Percentiles rank a stretch among this genome's conserved stretches.
Evolutionary conservation across 345 rosid genomes (phyloP).

Genomic region (Crucihimalaya himalaica): DNA sequence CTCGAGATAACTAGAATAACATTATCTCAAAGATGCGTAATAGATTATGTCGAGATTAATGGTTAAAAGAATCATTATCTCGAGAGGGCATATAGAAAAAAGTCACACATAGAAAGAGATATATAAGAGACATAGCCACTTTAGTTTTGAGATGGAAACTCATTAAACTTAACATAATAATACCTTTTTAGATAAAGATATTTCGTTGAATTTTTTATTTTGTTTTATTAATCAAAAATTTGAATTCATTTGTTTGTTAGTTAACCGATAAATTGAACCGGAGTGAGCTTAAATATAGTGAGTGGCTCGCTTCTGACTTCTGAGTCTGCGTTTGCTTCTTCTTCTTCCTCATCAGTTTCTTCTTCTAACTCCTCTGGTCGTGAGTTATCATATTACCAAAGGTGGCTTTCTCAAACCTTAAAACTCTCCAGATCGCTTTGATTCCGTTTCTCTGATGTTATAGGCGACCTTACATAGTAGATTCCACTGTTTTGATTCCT

Average conservation of each 20-base stretch:
- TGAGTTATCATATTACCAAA: slow-evolving; percentile 3
- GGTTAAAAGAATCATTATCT: too few species aligned
- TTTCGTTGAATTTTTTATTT: background rate
- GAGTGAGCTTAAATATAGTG: slow-evolving; percentile 19
- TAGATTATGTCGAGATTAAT: too few species aligned
- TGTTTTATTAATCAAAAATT: background rate
- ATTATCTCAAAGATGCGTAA: too few species aligned
- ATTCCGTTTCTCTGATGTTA: background rate
- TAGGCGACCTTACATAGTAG: background rate
- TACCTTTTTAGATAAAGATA: background rate
- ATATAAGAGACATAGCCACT: too few species aligned
- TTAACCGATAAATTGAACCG: slow-evolving; percentile 26
- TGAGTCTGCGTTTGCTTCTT: slow-evolving; percentile 6
- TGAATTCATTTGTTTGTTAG: background rate
- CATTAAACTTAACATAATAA: too few species aligned
- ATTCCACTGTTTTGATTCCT: slow-evolving; percentile 15
- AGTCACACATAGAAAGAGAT: too few species aligned
- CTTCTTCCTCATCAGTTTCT: slow-evolving; percentile 11
- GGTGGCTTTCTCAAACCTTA: slow-evolving; percentile 16
- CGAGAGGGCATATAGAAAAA: too few species aligned
- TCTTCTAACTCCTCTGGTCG: slow-evolving; percentile 40
- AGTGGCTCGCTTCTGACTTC: slow-evolving; percentile 25
- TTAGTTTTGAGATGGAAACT: too few species aligned
- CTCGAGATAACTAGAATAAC: too few species aligned
- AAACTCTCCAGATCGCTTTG: slow-evolving; percentile 11